Evolutionary conservation across 768 basidiomycete genomes (phyloP), one percentile per base, ranked within the genome.

Genomic region (Pisolithus orientalis): DNA sequence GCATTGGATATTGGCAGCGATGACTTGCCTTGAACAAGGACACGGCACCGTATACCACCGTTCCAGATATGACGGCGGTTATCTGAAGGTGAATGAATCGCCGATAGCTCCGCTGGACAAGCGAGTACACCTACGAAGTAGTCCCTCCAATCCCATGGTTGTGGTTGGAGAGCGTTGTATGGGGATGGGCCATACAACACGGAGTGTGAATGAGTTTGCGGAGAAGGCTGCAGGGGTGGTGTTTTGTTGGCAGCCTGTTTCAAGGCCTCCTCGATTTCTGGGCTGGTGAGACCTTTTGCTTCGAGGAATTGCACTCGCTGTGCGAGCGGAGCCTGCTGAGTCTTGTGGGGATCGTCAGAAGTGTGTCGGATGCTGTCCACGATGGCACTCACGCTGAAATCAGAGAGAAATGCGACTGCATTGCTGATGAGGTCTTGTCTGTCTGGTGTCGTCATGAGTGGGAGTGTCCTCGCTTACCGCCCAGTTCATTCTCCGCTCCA

Each of bases 261-360:
- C 64, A 97, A 67, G 1, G 92, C 94, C 29, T 82, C 74, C 65
- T 96, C 90, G 55, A 98, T 94, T 71, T 99, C 95, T 14, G 74
- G 68, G 6, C 77, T 75, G 0, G 84, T 85, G 32, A 99, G 75
- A 2, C 96, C 96, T 68, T 98, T 97, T 6, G 91, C 86, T 62
- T 96, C 87, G n/a, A 99, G 80, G 72, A 98, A 99, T 57, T 90
- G 86, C 44, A 98, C 79, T 48, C 90, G 83, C 65, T 95, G 90
- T 1, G 87, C 77, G 28, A 95, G 70, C 1, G 92, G 76, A 3
- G 93, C 89, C 34, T 83, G 73, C 62, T 87, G 84, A 0, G 87
- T 77, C 92, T 95, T 39, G 46, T 34, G 7, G 2, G 14, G 48
- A 25, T 27, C 47, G 56, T 57, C 54, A 62, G 51, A 49, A 17